Evolutionary conservation across 2,329 filamentous ascomycete genomes (phyloP), one percentile per base, ranked within the genome.

Genomic region (Mycosphaerella sp.): DNA sequence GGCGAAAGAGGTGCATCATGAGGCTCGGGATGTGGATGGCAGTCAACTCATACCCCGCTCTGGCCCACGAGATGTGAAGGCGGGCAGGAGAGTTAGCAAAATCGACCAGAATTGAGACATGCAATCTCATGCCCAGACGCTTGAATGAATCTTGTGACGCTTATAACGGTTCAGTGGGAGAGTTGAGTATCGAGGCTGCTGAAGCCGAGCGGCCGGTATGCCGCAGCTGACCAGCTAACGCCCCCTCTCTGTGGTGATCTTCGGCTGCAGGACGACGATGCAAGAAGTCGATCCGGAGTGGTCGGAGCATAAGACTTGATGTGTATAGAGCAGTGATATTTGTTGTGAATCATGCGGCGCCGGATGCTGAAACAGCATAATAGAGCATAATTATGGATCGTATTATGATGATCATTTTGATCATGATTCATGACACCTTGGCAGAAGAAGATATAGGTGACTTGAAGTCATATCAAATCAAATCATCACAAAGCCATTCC

Each of bases 121-220:
- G 39, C 39, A 10, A 21, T 41, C 21, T 17, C 39, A 41, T 41
- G 35, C 34, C 14, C 44, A 12, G 10, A n/a, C 14, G 17, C 13
- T 1, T 6, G 4, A 17, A 21, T 30, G 12, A 30, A 10, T 28
- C 45, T 48, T 48, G 45, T 14, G 28, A 41, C 41, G 45, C 45
- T 48, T 48, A 37, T n/a, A 6, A 13, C 6, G 25, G 41, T 37
- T 48, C 41, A 25, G 39, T 8, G n/a, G 17, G 25, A 48, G 45
- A 37, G 36, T 48, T 42, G 45, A 35, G 37, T 21, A 14, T 14
- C 16, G 45, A 48, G 45, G 45, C 27, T 37, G 45, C 18, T 28
- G 21, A 27, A 2, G 25, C 39, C 14, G 8, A 10, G 39, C 10
- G 6, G 36, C n/a, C 14, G 8, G 8, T 18, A 18, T 39, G 30